These are phyloP conservation scores for Paramecium primaurelia DNA, from an alignment of 73 alveolate genomes.

Conservation along the genomic window DNA sequence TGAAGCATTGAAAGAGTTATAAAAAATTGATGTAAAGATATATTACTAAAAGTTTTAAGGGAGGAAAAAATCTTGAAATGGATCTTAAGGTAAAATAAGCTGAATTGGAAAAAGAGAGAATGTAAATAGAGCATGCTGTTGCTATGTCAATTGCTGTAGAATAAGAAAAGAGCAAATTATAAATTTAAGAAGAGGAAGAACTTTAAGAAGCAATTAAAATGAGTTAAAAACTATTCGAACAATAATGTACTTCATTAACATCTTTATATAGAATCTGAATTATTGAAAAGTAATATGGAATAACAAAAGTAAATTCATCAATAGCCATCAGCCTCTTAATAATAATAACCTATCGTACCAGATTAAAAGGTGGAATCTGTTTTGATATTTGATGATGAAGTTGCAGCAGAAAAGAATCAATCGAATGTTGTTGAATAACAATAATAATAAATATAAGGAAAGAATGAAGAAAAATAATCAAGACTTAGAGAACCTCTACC, in stretches of 20 bases:
- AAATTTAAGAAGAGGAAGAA: constrained; percentile 53
- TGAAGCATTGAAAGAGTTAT: constrained; percentile 71
- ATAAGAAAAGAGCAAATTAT: constrained; percentile 27
- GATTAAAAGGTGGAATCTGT: background rate
- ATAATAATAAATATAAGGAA: background rate
- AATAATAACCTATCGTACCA: background rate
- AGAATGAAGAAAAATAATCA: background rate
- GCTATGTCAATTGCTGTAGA: constrained; percentile 55
- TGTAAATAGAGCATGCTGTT: constrained; percentile 62
- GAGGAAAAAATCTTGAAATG: background rate
- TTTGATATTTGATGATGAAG: constrained; percentile 1
- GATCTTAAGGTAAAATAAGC: background rate
- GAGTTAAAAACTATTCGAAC: background rate
- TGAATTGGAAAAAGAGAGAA: background rate
- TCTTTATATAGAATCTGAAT: background rate
- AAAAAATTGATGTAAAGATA: constrained; percentile 11
- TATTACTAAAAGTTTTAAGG: background rate
- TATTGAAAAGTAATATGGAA: constrained; percentile 1
- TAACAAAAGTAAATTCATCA: background rate
- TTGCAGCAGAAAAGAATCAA: background rate
- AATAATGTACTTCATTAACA: background rate
- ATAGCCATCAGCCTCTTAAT: background rate
- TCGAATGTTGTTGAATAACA: background rate
- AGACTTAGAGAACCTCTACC: background rate
- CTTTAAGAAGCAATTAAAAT: constrained; percentile 24